A percentile compares a stretch with the other conserved stretches of the same genome.
phyloP scores from a whole-genome alignment of 225 moss, liverwort and hornwort genomes.

The Marchantia paleacea region DNA sequence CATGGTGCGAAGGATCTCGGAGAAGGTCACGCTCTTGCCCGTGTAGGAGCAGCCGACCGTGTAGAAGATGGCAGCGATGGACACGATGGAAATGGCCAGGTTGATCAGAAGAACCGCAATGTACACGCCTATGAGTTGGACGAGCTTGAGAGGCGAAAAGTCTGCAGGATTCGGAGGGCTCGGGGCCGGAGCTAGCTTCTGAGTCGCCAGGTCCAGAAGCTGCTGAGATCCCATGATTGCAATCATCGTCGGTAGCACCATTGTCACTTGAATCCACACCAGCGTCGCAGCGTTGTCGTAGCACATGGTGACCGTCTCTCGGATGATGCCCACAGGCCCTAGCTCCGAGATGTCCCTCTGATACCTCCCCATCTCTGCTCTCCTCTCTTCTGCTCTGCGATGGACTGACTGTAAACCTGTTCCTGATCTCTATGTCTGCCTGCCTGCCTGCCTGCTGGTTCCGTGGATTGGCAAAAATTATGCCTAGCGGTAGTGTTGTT shows the following conservation, averaged over 20 bases:
- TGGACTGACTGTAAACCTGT: not conserved
- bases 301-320: slow-evolving; percentile 4
- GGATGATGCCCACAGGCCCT: slow-evolving; percentile 1
- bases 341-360: slow-evolving; percentile 19
- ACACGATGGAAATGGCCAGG: slow-evolving; percentile 7
- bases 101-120: not conserved
- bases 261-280: slow-evolving; percentile 15
- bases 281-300: slow-evolving; percentile 9
- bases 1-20: not conserved
- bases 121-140: not conserved
- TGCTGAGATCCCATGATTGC: slow-evolving; percentile 6
- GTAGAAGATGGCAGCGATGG: slow-evolving; percentile 11
- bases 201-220: not conserved
- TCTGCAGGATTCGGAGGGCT: not conserved
- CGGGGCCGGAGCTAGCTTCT: not conserved
- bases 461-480: not conserved
- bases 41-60: slow-evolving; percentile 23
- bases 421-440: not conserved
- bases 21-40: slow-evolving; percentile 9
- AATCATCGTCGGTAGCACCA: slow-evolving; percentile 18
- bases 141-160: not conserved
- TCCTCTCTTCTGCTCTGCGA: not conserved
- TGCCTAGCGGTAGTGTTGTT: too few species aligned
- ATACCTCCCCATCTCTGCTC: slow-evolving; percentile 3
- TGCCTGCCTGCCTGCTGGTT: not conserved